phyloP scores from a whole-genome alignment of 441 rosid species.

The Euphorbia corollata region DNA sequence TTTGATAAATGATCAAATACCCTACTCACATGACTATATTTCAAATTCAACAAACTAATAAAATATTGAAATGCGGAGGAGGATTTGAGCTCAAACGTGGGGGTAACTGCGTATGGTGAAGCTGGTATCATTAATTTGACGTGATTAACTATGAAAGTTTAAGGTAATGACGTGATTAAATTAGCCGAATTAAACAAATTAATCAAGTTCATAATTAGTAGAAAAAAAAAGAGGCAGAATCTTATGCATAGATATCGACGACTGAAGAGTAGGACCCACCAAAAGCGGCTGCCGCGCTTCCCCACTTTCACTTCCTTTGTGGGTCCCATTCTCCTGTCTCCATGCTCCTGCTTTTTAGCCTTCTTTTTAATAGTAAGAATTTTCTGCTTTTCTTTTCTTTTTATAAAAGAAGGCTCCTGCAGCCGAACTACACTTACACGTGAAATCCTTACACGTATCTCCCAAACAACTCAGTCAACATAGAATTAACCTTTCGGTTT shows the following conservation, averaged over 20 bases:
- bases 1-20: no score
- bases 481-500: slow-evolving; percentile 11
- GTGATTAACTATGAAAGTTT: no score
- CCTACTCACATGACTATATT: no score
- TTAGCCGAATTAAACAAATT: no score
- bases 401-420: slow-evolving; percentile 7
- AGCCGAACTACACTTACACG: slow-evolving; percentile 27
- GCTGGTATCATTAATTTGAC: no score
- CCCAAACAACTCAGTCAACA: slow-evolving; percentile 12
- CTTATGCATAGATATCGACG: slow-evolving; percentile 24
- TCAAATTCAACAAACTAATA: no score
- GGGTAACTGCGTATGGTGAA: neutral
- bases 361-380: neutral
- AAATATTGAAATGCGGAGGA: no score
- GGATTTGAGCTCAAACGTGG: neutral
- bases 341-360: neutral
- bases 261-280: slow-evolving; percentile 31
- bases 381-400: no score
- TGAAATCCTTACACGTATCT: slow-evolving; percentile 21
- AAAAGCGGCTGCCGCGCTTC: slow-evolving; percentile 43
- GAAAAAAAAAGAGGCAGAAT: slow-evolving; percentile 8
- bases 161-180: no score
- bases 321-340: no score
- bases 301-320: no score
- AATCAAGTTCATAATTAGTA: no score